A percentile compares a stretch with the other conserved stretches of the same genome.
Conservation (phyloP, 148 eudicot species). For the Persicaria maculosa region DNA sequence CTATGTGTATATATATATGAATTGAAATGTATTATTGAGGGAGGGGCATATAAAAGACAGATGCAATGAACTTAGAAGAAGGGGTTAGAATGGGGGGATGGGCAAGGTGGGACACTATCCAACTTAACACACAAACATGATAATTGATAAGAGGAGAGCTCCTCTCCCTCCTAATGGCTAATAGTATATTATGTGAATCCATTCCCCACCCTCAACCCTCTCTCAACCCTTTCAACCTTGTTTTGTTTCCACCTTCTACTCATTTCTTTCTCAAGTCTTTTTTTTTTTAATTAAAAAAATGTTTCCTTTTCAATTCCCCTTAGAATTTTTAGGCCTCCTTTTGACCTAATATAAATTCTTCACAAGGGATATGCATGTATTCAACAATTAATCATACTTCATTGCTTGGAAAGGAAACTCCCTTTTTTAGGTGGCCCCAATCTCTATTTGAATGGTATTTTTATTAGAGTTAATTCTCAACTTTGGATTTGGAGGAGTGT, state of each 20-base stretch:
- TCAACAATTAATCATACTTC: neutral
- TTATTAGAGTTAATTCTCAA: no score
- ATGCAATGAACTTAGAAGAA: constrained; percentile 33
- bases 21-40: constrained; percentile 1
- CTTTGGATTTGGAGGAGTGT: no score
- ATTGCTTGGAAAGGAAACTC: neutral
- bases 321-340: neutral
- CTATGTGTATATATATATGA: no score
- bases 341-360: neutral
- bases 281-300: no score
- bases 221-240: neutral
- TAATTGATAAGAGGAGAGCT: neutral
- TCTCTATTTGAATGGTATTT: no score
- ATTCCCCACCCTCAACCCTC: neutral
- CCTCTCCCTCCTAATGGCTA: neutral
- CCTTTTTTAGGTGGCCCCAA: neutral
- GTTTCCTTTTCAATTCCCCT: neutral
- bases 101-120: constrained; percentile 29
- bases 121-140: constrained; percentile 15
- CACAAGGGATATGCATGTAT: constrained; percentile 8
- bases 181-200: neutral
- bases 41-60: constrained; percentile 19
- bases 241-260: constrained; percentile 3
- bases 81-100: constrained; percentile 25
- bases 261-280: neutral